A percentile compares a stretch with the other conserved stretches of the same genome.
These are phyloP conservation scores for Spatholobus suberectus DNA, from an alignment of 306 rosid species.

Conservation along the genomic window DNA sequence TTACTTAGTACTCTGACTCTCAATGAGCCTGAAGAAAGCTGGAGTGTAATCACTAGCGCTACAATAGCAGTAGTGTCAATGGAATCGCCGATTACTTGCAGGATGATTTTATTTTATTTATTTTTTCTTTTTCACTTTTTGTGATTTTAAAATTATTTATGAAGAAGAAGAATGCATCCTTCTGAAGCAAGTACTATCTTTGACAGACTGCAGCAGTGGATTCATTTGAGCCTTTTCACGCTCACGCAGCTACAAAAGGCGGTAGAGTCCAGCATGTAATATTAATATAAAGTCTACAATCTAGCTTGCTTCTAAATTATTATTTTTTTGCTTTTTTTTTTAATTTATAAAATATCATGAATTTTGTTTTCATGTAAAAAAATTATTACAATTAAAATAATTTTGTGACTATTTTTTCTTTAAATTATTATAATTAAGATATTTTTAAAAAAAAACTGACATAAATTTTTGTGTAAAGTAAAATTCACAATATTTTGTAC, in stretches of 20 bases:
- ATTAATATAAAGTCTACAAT: too few relatives aligned
- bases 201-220: constrained; percentile 51
- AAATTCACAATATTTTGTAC: too few relatives aligned
- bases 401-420: too few relatives aligned
- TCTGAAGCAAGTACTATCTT: constrained; percentile 59
- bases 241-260: constrained; percentile 43
- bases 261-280: constrained; percentile 12
- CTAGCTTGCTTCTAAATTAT: too few relatives aligned
- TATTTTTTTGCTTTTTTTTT: too few relatives aligned
- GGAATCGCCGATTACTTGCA: constrained; percentile 80
- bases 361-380: too few relatives aligned
- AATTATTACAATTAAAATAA: too few relatives aligned
- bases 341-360: too few relatives aligned
- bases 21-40: neutral
- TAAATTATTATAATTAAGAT: too few relatives aligned
- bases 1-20: neutral
- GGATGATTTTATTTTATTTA: constrained; percentile 38
- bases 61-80: neutral
- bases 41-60: neutral
- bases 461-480: too few relatives aligned
- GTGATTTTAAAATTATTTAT: constrained; percentile 1
- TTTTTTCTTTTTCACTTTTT: constrained; percentile 50
- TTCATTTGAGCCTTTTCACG: constrained; percentile 43
- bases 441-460: too few relatives aligned
- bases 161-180: constrained; percentile 49